Evolutionary conservation across 2,329 filamentous ascomycete genomes (phyloP).

Genomic region (Lecanicillium sp.): DNA sequence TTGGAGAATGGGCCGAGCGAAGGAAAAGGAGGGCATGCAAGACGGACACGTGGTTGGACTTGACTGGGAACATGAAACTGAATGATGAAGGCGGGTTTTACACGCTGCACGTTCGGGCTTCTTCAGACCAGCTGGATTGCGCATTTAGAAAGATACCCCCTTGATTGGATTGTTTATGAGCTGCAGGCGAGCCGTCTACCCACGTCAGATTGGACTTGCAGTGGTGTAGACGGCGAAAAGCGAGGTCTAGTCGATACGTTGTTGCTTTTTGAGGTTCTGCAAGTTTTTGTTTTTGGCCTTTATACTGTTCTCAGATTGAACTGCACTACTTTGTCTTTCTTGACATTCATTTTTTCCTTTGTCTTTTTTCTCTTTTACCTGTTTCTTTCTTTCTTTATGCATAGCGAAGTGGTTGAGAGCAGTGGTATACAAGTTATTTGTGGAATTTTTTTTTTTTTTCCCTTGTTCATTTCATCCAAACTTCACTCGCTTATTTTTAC

Average conservation of each 20-base stretch:
- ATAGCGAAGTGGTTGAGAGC: slow-evolving; percentile 10
- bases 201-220: slow-evolving; percentile 1
- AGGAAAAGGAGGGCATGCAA: neutral
- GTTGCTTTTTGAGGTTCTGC: slow-evolving; percentile 3
- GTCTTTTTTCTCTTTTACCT: slow-evolving; percentile 8
- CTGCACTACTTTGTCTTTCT: slow-evolving; percentile 1
- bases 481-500: slow-evolving; percentile 4
- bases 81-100: neutral
- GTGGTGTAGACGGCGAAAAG: neutral
- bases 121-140: slow-evolving; percentile 6
- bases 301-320: neutral
- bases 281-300: slow-evolving; percentile 8
- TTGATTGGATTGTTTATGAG: slow-evolving; percentile 10
- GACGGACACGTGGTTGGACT: slow-evolving; percentile 1
- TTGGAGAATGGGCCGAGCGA: neutral
- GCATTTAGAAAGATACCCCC: slow-evolving; percentile 18
- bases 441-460: slow-evolving; percentile 6
- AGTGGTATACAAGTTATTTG: slow-evolving; percentile 2
- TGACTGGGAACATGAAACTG: neutral
- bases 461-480: slow-evolving; percentile 11
- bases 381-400: slow-evolving; percentile 9
- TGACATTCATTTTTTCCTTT: slow-evolving; percentile 5
- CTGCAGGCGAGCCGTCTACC: slow-evolving; percentile 3
- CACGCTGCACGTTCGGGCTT: neutral
- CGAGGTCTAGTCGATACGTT: slow-evolving; percentile 3